Conservation (phyloP, 163 green algal species). For the Scenedesmus sp. region DNA sequence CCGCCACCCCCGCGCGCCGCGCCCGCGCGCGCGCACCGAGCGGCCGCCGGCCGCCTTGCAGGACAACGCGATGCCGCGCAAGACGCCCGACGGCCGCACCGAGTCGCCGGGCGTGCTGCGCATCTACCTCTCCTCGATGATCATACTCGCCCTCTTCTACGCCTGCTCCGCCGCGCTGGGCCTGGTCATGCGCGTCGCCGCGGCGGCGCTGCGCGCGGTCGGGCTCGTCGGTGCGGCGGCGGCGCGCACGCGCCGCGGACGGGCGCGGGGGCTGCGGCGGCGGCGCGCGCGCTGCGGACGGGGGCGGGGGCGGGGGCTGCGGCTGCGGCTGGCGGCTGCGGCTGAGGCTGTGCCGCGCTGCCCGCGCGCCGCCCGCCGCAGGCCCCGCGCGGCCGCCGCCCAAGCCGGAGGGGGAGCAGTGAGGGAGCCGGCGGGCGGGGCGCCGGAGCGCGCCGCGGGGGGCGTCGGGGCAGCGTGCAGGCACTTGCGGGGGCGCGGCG, state of each 20-base stretch:
- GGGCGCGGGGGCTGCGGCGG: too few relatives aligned
- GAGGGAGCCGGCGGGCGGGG: too few relatives aligned
- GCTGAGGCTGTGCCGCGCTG: not conserved
- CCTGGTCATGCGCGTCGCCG: constrained; percentile 12
- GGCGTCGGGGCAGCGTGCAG: too few relatives aligned
- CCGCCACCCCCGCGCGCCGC: too few relatives aligned
- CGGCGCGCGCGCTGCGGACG: not conserved
- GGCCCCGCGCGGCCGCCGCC: not conserved
- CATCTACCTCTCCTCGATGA: constrained; percentile 41
- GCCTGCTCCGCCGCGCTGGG: constrained; percentile 11
- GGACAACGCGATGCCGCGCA: constrained; percentile 29
- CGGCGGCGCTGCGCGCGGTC: constrained; percentile 7
- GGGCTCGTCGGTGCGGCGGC: constrained; percentile 10
- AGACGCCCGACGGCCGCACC: constrained; percentile 37
- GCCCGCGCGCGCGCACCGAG: too few relatives aligned
- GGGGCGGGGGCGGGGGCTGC: not conserved
- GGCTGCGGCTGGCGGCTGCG: not conserved
- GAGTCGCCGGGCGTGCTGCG: constrained; percentile 41
- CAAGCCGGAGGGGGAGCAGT: constrained; percentile 29
- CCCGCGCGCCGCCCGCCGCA: not conserved
- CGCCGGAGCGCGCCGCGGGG: too few relatives aligned
- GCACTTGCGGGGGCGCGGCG: too few relatives aligned
- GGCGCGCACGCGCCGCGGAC: too few relatives aligned
- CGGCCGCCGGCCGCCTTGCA: too few relatives aligned
- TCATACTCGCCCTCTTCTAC: constrained; percentile 42